Evolutionary conservation across 352 stramenopile genomes (phyloP).

Genomic region (Phytophthora meadii): DNA sequence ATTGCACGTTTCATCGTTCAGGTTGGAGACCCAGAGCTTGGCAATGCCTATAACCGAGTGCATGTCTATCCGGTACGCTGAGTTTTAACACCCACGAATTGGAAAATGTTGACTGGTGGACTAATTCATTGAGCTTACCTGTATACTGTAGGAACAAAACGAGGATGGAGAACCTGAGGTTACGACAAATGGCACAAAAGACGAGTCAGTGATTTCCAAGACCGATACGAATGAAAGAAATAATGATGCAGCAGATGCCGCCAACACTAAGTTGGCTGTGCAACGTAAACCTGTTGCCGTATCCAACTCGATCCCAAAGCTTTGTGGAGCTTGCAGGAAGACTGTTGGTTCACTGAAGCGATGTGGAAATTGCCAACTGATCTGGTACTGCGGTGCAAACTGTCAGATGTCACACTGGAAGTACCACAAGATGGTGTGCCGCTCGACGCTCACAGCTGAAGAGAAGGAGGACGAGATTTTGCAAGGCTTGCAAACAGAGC

Average conservation of each 20-base stretch:
- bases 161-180: conserved; percentile 33
- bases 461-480: conserved; percentile 56
- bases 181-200: conserved; percentile 13
- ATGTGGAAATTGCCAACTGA: conserved; percentile 75
- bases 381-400: conserved; percentile 78
- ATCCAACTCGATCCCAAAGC: conserved; percentile 49
- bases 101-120: too few relatives aligned
- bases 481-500: conserved; percentile 53
- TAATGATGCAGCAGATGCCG: conserved; percentile 4
- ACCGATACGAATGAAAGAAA: conserved; percentile 25
- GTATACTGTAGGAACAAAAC: conserved; percentile 43
- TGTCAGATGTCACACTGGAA: conserved; percentile 88
- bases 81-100: too few relatives aligned
- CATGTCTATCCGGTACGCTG: conserved; percentile 72
- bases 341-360: conserved; percentile 60
- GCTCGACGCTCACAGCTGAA: conserved; percentile 38
- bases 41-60: conserved; percentile 73
- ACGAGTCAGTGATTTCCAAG: conserved; percentile 2
- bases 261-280: conserved; percentile 36
- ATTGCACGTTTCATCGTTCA: conserved; percentile 81
- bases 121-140: neutral
- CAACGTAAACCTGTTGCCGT: conserved; percentile 37
- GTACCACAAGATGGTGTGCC: conserved; percentile 75
- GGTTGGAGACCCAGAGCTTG: conserved; percentile 59
- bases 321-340: conserved; percentile 72